Evolutionary conservation across 2,329 filamentous ascomycete genomes (phyloP), one percentile per base, ranked within the genome.

Genomic region (Akanthomyces muscarius): DNA sequence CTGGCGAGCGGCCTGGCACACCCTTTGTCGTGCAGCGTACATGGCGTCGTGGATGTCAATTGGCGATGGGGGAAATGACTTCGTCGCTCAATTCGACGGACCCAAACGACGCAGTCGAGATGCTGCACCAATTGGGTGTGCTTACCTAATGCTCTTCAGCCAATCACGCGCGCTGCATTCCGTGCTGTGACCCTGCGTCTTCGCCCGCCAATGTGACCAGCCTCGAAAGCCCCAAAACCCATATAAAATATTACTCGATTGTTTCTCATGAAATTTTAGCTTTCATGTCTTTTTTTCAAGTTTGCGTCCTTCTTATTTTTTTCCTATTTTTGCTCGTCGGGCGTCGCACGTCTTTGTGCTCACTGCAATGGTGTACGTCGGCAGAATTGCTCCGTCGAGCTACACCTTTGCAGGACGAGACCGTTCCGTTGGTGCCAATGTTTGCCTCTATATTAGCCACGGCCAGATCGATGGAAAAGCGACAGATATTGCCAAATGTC

Each of bases 1-100:
- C 68, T 74, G 73, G 64, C 75, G 73, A 64, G 74, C 74, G 51
- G 73, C 65, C 57, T 69, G 71, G 71, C 72, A 74, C 71, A 72
- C 78, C 74, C 79, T 75, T 70, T 78, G 78, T 75, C 80, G 78
- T 74, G 76, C 74, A 67, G 75, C 74, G 68, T 77, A 71, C 76
- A 78, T 78, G 62, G 67, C 67, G 66, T 66, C 64, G 67, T 65
- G 64, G 68, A 69, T 69, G 71, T 74, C 72, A 73, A 73, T 76
- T 71, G 70, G 63, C 66, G 66, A 54, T 50, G 33, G 45, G 33
- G 33, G 36, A 55, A 38, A 48, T 61, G 28, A 36, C 50, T 61
- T 30, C 50, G 59, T 23, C 51, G 16, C 3, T 44, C 21, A 48
- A 16, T 48, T 54, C 51, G 30, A 59, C 23, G 38, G 3, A 47